phyloP scores from a whole-genome alignment of 441 rosid species.

The Codiaeum variegatum region DNA sequence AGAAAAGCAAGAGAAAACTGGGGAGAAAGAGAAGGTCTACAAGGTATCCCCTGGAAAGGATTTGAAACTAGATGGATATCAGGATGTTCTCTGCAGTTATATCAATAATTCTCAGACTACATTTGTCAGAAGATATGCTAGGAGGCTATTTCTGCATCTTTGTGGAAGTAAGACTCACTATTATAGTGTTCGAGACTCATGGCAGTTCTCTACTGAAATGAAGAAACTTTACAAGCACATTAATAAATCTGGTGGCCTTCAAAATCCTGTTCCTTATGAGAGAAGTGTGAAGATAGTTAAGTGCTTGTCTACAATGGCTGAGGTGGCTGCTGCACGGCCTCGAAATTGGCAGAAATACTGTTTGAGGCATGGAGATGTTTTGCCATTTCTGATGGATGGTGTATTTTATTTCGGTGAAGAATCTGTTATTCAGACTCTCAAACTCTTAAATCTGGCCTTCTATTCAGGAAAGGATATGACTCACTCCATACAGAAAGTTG shows the following conservation, averaged over 20 bases:
- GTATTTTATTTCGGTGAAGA: conserved; percentile 93
- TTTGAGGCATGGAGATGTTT: conserved; percentile 81
- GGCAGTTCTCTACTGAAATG: conserved; percentile 98
- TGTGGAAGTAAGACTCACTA: conserved; percentile 99
- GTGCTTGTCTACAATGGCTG: conserved; percentile 93
- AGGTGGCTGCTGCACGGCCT: conserved; percentile 95
- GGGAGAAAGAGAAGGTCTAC: conserved; percentile 84
- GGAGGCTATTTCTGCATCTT: conserved; percentile 96
- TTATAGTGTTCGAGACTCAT: conserved; percentile 91
- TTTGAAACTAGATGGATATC: conserved; percentile 95
- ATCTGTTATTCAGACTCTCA: conserved; percentile 89
- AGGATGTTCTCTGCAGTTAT: conserved; percentile 98
- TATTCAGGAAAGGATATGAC: conserved; percentile 88
- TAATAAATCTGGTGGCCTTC: conserved; percentile 94
- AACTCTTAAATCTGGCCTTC: conserved; percentile 88
- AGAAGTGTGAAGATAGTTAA: conserved; percentile 96
- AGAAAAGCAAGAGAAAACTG: conserved; percentile 94
- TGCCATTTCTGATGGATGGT: conserved; percentile 80
- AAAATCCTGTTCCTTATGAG: conserved; percentile 80
- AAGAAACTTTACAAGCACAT: conserved; percentile 84
- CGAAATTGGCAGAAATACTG: conserved; percentile 99
- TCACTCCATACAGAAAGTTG: conserved; percentile 64
- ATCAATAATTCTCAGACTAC: conserved; percentile 94
- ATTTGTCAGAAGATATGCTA: conserved; percentile 95
- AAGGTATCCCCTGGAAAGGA: conserved; percentile 68